Evolutionary conservation across 306 rosid genomes (phyloP), one percentile per base, ranked within the genome.

Genomic region (Nissolia schottii): DNA sequence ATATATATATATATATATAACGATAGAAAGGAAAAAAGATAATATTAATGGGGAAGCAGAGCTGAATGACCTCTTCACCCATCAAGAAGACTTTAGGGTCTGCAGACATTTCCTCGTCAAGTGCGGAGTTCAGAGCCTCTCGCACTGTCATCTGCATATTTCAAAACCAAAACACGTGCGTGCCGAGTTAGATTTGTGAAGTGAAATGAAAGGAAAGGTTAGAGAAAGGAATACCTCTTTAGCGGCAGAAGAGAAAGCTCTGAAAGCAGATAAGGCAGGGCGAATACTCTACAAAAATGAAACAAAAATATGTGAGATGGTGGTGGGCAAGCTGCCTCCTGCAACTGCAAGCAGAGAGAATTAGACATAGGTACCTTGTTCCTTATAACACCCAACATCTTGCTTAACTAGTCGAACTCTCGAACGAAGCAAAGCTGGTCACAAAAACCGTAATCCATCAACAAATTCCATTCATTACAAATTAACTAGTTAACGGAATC

Each of bases 21-120:
- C 3, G 5, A 13, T 0, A 1, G 11, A 46, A 46, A 0, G 22
- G 8, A 18, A 8, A 34, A 22, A 20, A 1, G 25, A 67, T 45
- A 61, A 45, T 5, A 77, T 9, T 2, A 60, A 49, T 28, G 41
- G 56, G 31, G 25, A 15, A 75, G 12, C 22, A 34, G 74, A 25
- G 12, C 22, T 40, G 74, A 25, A 76, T 75, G 67, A 90, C 93
- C 91, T 95, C 99, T 88, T 95, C 99, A 65, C 99, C 99, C 97
- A 95, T 91, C 84, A 95, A 76, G 78, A 95, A 91, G 54, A 95
- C 99, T 83, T 83, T 91, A 16, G 97, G 91, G 83, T 95, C 99
- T 45, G 99, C 95, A 0, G 99, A 89, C 97, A 95, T 95, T 83
- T 95, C 99, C 79, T 95, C 99, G 63, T 95, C 99, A 46, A 95